Conservation (phyloP, 2,329 filamentous ascomycete species). For the Verticillium zaregamsianum region DNA sequence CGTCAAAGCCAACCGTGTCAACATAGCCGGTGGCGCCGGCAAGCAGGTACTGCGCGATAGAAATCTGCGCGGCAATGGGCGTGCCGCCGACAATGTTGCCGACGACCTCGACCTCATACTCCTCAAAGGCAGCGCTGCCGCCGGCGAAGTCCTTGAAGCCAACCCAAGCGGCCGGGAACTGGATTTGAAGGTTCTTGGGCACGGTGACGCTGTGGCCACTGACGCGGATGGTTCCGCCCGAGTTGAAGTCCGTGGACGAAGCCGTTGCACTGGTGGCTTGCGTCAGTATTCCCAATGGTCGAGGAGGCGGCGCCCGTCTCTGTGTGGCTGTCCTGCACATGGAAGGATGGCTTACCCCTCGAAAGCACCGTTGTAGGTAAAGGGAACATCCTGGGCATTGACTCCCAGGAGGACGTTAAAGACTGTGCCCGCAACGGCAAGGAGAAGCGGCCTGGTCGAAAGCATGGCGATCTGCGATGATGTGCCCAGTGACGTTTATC, state of each 20-base stretch:
- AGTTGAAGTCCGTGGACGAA: slow-evolving; percentile 33
- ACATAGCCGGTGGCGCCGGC: slow-evolving; percentile 31
- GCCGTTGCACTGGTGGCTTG: slow-evolving; percentile 19
- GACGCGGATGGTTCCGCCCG: slow-evolving; percentile 39
- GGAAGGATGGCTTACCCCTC: slow-evolving; percentile 3
- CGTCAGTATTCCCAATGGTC: background rate
- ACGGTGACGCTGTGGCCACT: slow-evolving; percentile 40
- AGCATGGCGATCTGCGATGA: slow-evolving; percentile 1
- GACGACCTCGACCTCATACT: slow-evolving; percentile 16
- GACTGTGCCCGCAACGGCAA: slow-evolving; percentile 4
- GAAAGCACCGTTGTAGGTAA: slow-evolving; percentile 10
- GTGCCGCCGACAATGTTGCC: slow-evolving; percentile 32
- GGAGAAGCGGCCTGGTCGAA: background rate
- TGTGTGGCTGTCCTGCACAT: background rate
- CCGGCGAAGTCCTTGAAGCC: slow-evolving; percentile 34
- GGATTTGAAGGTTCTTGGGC: slow-evolving; percentile 44
- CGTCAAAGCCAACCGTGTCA: slow-evolving; percentile 24
- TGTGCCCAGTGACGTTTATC: background rate
- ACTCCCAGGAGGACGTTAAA: background rate
- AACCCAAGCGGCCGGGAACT: slow-evolving; percentile 42
- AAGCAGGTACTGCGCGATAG: slow-evolving; percentile 28
- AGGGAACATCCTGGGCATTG: slow-evolving; percentile 8
- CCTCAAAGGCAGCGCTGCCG: background rate
- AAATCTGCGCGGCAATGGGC: slow-evolving; percentile 32
- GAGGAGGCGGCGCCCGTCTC: background rate